Evolutionary conservation across 768 basidiomycete species (phyloP).

Genomic region (Pisolithus microcarpus): DNA sequence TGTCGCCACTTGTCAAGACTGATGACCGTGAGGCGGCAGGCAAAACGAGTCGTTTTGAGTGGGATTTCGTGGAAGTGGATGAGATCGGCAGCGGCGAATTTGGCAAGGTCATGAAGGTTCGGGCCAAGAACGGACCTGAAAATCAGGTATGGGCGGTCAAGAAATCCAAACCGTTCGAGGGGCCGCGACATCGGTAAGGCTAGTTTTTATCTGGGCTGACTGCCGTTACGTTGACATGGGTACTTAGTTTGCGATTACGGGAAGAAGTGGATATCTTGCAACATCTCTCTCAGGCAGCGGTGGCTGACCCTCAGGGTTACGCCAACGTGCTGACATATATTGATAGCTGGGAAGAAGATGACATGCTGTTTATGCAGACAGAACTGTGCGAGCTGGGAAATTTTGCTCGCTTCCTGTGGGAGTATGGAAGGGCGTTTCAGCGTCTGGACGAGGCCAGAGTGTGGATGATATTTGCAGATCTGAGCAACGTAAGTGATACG

Average conservation of each 20-base stretch:
- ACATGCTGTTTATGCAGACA: slow-evolving; percentile 84
- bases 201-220: slow-evolving; percentile 4
- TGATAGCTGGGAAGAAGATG: slow-evolving; percentile 94
- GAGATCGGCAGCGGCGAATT: slow-evolving; percentile 89
- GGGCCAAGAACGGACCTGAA: slow-evolving; percentile 51
- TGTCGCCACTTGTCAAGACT: slow-evolving; percentile 14
- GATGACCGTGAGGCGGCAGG: slow-evolving; percentile 37
- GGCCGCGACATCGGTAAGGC: slow-evolving; percentile 79
- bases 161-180: slow-evolving; percentile 89
- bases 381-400: slow-evolving; percentile 93
- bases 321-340: slow-evolving; percentile 83
- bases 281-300: slow-evolving; percentile 48
- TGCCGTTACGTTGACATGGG: slow-evolving; percentile 13
- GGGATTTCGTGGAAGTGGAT: slow-evolving; percentile 72
- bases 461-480: slow-evolving; percentile 92
- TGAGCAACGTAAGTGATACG: slow-evolving; percentile 66
- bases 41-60: slow-evolving; percentile 64
- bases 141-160: slow-evolving; percentile 76
- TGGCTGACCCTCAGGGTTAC: slow-evolving; percentile 32
- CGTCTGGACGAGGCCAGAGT: slow-evolving; percentile 85
- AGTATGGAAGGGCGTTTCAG: slow-evolving; percentile 81
- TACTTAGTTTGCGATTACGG: slow-evolving; percentile 64
- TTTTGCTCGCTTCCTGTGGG: slow-evolving; percentile 83
- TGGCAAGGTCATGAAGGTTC: slow-evolving; percentile 84
- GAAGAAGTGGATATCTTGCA: slow-evolving; percentile 93